Evolutionary conservation across 2,329 filamentous ascomycete genomes (phyloP), one percentile per base, ranked within the genome.

Genomic region (Colletotrichum sp.): DNA sequence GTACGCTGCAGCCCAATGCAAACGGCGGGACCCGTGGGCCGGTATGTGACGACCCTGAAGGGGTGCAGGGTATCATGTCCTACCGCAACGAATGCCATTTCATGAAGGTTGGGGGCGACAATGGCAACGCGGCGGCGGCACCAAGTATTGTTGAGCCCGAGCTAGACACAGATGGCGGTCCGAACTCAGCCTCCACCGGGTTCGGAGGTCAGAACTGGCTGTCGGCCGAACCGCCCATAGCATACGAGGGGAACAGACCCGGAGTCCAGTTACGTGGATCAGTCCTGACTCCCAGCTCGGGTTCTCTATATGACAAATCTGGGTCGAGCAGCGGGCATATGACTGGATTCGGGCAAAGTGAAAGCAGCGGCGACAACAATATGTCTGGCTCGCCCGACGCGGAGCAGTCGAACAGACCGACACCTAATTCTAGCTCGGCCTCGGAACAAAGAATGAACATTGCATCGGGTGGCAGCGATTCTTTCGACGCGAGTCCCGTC

Each of bases 401-500:
- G 26, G 86, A 85, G 8, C 84, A 84, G 64, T 92, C 90, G 4
- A 90, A 87, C 76, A 85, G 89, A n/a, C 90, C 88, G 26, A 93
- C 91, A 13, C 91, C 91, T 5, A 92, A 90, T 79, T 93, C 91
- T 6, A 91, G 89, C 79, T 84, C 84, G 8, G 82, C 85, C 3
- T 89, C 88, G 3, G 88, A 90, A n/a, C 81, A 84, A 28, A 82
- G 82, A 18, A 82, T 70, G 77, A 75, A 66, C 65, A 75, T 67
- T 36, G 61, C 70, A 67, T 66, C 76, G 64, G 76, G 55, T 52
- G 65, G 84, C 8, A 80, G 81, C 7, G 85, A 85, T 64, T 89
- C 90, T 3, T 93, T 90, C 79, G 85, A 89, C 28, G 83, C 89
- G 5, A 91, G 89, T 76, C 88, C 91, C 1, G 87, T 86, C 2